Evolutionary conservation across 2,329 filamentous ascomycete species (phyloP), one percentile per base, ranked within the genome.

Genomic region (Aspergillus niger): DNA sequence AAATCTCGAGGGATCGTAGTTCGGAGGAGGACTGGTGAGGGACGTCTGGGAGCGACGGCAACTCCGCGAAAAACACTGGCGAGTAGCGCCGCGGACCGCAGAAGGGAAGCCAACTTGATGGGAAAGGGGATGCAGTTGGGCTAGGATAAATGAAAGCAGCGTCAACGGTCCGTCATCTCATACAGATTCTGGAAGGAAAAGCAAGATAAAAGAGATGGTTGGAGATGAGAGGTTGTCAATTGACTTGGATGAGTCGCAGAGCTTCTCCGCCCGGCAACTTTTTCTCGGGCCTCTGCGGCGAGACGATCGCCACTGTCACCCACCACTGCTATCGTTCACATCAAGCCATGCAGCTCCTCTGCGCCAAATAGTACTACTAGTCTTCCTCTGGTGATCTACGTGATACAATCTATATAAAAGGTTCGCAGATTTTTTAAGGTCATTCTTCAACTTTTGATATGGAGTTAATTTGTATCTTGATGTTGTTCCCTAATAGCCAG

Each of bases 21-120:
- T 28, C 10, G 24, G 43, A 32, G 49, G 43, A 48, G 36, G 60
- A 62, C 38, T 47, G 59, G 47, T 49, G 57, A 53, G 48, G 43
- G 56, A 36, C 22, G 43, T 50, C 39, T 57, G 26, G 39, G 44
- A n/a, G 58, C 55, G 36, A 58, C 43, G 30, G 56, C 55, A 61
- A 62, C 50, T 64, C 65, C 66, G 65, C 69, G 67, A 65, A 65
- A 68, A 65, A 67, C 66, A 59, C 65, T 70, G 63, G 65, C 62
- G 64, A 70, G 61, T 58, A 71, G 67, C 64, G 67, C 69, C 68
- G 70, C 68, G 69, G 69, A 63, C 59, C 66, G 63, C 44, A 60
- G 64, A 65, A 72, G 58, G 64, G 70, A 75, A 75, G 74, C 75
- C 75, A 77, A 76, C 59, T 69, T 76, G 74, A 61, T 69, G 69